Base-by-base conservation (phyloP, 164 flowering plant genomes). In the Warburgia ugandensis region DNA sequence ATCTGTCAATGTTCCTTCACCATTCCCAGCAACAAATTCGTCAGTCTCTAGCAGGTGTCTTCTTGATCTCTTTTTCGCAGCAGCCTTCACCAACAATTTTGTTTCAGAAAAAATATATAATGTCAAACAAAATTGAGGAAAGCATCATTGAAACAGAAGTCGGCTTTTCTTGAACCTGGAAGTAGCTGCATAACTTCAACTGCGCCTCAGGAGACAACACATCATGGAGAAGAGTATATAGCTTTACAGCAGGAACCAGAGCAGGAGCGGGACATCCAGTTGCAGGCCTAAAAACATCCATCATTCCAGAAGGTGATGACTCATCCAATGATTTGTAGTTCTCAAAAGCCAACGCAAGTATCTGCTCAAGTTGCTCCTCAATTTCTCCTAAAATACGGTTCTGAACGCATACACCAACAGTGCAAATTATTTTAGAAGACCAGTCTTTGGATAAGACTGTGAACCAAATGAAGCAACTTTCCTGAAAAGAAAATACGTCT, bases 291-390 rank as follows among this genome's bases (percentile, higher is more conserved):
- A 79, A 76, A 28, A 81, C 75, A 29, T 86, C 89, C 66, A 79
- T 55, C 48, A 91, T 68, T 28, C 97, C 97, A 2, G 96, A 86
- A 27, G 74, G 54, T 9, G 74, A 47, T 51, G 85, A 73, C 57
- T 91, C 97, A 65, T 91, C 94, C 53, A 91, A 64, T 11, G 92
- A 77, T 59, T 91, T 91, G 69, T 86, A 91, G 45, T 91, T 91
- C 73, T 86, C 92, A 68, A 91, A 91, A 42, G 65, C 80, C 17
- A 79, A 67, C 54, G 89, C 62, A 64, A 84, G 88, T 48, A 86
- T 75, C 64, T 84, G 85, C 54, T 81, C 89, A 46, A 81, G 63
- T 64, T 86, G 94, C 50, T 86, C 97, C 60, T 73, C 80, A 57
- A 78, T 74, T 65, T 90, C 97, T 59, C 91, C 91, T 27, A 90